Percentiles rank a stretch among this genome's conserved stretches.
Conservation (phyloP, 176 grass and related monocot genomes). For the Phragmites australis region DNA sequence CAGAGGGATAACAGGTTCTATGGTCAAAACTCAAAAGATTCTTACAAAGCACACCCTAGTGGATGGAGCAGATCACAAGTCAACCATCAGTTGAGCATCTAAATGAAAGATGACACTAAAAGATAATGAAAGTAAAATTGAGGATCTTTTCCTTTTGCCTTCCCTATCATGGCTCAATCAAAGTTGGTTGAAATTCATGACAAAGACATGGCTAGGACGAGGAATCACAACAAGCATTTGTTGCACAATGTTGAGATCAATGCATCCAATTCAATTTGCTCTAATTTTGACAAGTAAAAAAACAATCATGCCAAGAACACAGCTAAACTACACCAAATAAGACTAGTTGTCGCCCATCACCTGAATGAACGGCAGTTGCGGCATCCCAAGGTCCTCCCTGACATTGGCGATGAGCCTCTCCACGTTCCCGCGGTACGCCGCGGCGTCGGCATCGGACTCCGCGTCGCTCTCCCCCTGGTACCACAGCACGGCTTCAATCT, state of each 20-base stretch:
- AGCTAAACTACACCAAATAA: background rate
- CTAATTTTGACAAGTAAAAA: background rate
- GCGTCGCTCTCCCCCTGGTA: slow-evolving; percentile 96
- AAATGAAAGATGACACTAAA: background rate
- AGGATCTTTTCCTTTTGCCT: background rate
- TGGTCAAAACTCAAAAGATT: background rate
- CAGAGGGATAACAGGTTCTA: background rate
- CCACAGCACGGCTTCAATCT: slow-evolving; percentile 83
- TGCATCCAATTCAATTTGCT: background rate
- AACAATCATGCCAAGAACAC: background rate
- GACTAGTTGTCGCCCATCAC: slow-evolving; percentile 16
- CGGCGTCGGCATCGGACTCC: slow-evolving; percentile 36
- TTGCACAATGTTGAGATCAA: background rate
- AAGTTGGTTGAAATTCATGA: background rate
- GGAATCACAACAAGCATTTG: background rate
- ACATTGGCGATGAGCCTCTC: slow-evolving; percentile 64
- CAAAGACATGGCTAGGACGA: background rate
- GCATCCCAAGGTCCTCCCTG: slow-evolving; percentile 63
- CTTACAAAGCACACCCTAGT: background rate
- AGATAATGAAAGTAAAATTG: background rate
- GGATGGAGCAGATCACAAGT: background rate
- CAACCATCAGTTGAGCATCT: background rate
- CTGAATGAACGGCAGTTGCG: slow-evolving; percentile 85
- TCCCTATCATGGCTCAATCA: background rate
- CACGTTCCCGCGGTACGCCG: slow-evolving; percentile 56